These are phyloP conservation scores for Candida sithepensis DNA, from an alignment of 805 yeast genomes.

Conservation along the genomic window DNA sequence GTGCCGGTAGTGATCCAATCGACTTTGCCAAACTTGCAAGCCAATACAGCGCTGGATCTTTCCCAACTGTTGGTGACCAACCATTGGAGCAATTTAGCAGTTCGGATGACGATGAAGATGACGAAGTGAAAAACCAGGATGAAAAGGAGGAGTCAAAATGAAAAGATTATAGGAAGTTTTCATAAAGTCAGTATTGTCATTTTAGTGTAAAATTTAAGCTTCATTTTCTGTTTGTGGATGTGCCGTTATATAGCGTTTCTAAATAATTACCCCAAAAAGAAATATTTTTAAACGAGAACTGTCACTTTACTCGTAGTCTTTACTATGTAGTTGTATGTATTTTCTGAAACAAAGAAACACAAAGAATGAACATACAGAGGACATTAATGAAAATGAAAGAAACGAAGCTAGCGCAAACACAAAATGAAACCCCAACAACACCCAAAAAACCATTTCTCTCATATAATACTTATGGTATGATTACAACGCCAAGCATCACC, in stretches of 20 bases:
- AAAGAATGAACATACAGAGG: not conserved
- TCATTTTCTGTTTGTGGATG: not conserved
- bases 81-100: constrained; percentile 27
- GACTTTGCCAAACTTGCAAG: constrained; percentile 28
- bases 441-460: not conserved
- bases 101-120: constrained; percentile 28
- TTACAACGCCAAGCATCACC: constrained; percentile 15
- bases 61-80: constrained; percentile 35
- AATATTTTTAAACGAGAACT: not conserved
- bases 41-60: constrained; percentile 48
- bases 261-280: not conserved
- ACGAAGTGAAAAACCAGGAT: constrained; percentile 11
- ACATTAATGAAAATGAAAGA: not conserved
- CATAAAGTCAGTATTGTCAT: no score
- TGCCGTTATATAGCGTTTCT: not conserved
- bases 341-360: not conserved
- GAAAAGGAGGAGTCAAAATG: constrained; percentile 6
- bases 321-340: not conserved
- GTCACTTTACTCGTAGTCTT: no score
- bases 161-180: no score
- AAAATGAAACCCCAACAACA: not conserved
- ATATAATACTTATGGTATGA: constrained; percentile 10
- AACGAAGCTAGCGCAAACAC: not conserved
- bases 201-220: no score
- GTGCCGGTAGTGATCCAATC: constrained; percentile 12